These are phyloP conservation scores for Pseudopyricularia cyperi DNA, from an alignment of 2,329 filamentous ascomycete genomes.

Conservation along the genomic window DNA sequence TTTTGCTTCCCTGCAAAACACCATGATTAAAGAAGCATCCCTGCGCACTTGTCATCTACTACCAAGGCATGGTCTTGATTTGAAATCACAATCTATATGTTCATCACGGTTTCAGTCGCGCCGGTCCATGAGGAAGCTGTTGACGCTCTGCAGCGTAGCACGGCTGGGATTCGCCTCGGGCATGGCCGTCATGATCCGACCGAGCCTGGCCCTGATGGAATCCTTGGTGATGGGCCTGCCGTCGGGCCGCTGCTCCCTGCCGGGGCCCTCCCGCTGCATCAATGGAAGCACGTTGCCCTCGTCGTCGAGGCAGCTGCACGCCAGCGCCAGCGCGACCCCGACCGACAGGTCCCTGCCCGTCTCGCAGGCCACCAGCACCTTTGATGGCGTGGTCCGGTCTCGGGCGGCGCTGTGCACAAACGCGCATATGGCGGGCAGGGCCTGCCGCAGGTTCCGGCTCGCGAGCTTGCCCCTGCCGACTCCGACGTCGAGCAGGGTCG, in stretches of 20 bases:
- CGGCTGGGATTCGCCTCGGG: conserved; percentile 74
- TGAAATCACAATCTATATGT: neutral
- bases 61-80: no score
- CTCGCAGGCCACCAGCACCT: conserved; percentile 54
- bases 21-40: no score
- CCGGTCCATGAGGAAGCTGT: conserved; percentile 70
- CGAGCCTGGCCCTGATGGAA: conserved; percentile 62
- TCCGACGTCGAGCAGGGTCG: conserved; percentile 39
- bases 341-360: conserved; percentile 71
- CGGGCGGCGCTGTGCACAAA: conserved; percentile 28
- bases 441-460: conserved; percentile 66
- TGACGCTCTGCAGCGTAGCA: conserved; percentile 79
- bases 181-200: conserved; percentile 69
- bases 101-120: conserved; percentile 4
- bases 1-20: no score
- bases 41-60: no score
- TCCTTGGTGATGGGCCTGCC: conserved; percentile 49
- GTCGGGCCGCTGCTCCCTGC: no score
- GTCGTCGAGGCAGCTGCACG: conserved; percentile 61
- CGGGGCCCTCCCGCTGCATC: conserved; percentile 9
- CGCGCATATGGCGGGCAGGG: conserved; percentile 48
- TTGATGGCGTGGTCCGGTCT: neutral
- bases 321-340: conserved; percentile 60
- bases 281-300: conserved; percentile 32
- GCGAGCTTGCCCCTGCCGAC: conserved; percentile 64